A percentile compares a stretch with the other conserved stretches of the same genome.
Conservation (phyloP, 2,329 filamentous ascomycete genomes). For the Penicillium sp. region DNA sequence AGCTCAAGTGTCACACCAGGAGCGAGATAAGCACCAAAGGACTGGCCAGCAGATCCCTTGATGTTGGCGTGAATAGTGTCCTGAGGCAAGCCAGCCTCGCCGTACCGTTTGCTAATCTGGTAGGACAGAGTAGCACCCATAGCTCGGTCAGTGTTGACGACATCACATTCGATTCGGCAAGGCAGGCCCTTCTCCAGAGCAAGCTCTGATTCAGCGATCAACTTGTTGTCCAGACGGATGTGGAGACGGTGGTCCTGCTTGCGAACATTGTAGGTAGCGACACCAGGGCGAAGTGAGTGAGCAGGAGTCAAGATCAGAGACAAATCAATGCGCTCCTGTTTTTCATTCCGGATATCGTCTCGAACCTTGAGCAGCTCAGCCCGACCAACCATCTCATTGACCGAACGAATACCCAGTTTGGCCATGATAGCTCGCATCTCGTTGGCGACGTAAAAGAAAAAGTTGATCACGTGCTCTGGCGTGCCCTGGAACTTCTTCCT, state of each 20-base stretch:
- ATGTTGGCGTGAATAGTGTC: conserved; percentile 97
- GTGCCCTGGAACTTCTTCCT: conserved; percentile 91
- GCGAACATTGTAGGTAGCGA: conserved; percentile 95
- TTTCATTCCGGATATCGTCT: conserved; percentile 82
- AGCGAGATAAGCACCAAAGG: conserved; percentile 91
- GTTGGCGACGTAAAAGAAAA: conserved; percentile 97
- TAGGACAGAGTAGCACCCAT: conserved; percentile 93
- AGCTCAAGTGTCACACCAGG: conserved; percentile 92
- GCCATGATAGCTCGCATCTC: conserved; percentile 97
- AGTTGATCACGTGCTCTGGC: conserved; percentile 97
- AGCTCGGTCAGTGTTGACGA: conserved; percentile 94
- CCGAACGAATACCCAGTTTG: conserved; percentile 86
- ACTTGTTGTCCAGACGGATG: conserved; percentile 91
- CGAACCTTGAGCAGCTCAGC: conserved; percentile 84
- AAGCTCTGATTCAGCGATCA: conserved; percentile 92
- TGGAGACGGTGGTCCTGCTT: conserved; percentile 97
- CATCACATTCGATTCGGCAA: conserved; percentile 90
- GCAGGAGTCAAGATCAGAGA: conserved; percentile 91
- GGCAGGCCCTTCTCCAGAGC: conserved; percentile 93
- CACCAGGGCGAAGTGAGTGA: conserved; percentile 91
- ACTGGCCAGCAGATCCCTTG: conserved; percentile 93
- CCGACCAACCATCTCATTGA: conserved; percentile 97
- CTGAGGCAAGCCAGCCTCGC: conserved; percentile 82
- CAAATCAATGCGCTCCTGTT: conserved; percentile 90
- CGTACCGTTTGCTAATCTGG: conserved; percentile 90